Evolutionary conservation across 805 yeast genomes (phyloP), one percentile per base, ranked within the genome.

Genomic region (Candida qinlingensis): DNA sequence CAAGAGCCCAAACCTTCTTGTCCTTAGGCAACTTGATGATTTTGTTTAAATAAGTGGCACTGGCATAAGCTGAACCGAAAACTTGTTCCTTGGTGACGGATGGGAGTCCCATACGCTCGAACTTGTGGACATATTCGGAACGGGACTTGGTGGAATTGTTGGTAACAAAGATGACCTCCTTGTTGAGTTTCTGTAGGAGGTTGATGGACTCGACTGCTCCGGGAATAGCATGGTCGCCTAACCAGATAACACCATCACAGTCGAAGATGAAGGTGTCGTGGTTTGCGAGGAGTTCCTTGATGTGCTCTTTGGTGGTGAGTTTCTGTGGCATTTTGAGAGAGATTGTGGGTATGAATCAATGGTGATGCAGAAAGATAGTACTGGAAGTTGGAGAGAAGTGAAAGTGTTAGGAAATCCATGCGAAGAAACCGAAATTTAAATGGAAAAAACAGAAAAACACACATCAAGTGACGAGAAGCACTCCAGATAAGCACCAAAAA

Each of bases 171-270:
- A 91, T 75, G 45, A 88, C 73, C 52, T 82, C 79, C 66, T 94
- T 94, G 37, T 79, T 77, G 29, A 66, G 42, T 27, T 58, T 54
- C 41, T 59, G 75, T 54, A 94, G 71, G 39, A 85, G 62, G 8
- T 75, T 73, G 39, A 94, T 66, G 0, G 96, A 86, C 64, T 94
- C 97, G 10, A 72, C 75, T 2, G 88, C 86, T 13, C 77, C 71
- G 6, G 97, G 97, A 42, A 94, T 73, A 27, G 88, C 67, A 55
- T 83, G 87, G 53, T 79, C 81, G 2, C 98, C 98, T 43, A 86
- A 69, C 99, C 99, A 94, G 50, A 94, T 73, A 5, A 94, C 99
- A 33, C 99, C 99, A 38, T 94, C 99, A 70, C 99, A 94, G 62
- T 94, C 99, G 64, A 94, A 94, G 56, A 94, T 71, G 59, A 91